Evolutionary conservation across 495 filamentous ascomycete species (phyloP).

Genomic region (Penicillium manginii): DNA sequence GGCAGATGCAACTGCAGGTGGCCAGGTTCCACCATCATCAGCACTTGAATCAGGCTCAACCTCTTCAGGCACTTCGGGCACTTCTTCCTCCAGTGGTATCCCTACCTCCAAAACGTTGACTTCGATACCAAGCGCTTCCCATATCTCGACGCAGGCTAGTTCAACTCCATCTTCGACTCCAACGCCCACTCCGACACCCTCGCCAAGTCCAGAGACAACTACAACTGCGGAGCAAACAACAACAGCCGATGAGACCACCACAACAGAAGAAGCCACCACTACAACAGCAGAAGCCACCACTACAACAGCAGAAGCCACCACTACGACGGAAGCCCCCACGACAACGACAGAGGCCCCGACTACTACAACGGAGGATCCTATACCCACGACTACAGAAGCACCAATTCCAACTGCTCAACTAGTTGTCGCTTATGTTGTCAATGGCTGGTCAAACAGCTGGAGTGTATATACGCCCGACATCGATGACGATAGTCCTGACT

Average conservation of each 20-base stretch:
- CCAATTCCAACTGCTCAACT: not conserved
- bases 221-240: not conserved
- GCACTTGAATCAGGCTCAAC: not conserved
- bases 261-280: not conserved
- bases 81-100: not conserved
- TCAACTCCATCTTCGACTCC: not conserved
- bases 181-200: not conserved
- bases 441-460: not conserved
- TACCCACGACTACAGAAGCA: not conserved
- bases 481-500: not conserved
- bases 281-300: not conserved
- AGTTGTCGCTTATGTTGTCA: not conserved
- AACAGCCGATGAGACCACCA: not conserved
- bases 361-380: not conserved
- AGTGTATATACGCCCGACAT: not conserved
- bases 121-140: not conserved
- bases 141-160: not conserved
- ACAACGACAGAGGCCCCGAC: not conserved
- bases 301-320: not conserved
- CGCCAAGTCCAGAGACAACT: not conserved
- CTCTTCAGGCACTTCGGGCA: not conserved
- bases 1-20: conserved; percentile 2
- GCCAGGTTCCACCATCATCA: not conserved
- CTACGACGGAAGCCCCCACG: not conserved
- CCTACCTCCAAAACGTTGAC: not conserved